phyloP scores from a whole-genome alignment of 2,329 filamentous ascomycete genomes.

The Aspergillus persii region DNA sequence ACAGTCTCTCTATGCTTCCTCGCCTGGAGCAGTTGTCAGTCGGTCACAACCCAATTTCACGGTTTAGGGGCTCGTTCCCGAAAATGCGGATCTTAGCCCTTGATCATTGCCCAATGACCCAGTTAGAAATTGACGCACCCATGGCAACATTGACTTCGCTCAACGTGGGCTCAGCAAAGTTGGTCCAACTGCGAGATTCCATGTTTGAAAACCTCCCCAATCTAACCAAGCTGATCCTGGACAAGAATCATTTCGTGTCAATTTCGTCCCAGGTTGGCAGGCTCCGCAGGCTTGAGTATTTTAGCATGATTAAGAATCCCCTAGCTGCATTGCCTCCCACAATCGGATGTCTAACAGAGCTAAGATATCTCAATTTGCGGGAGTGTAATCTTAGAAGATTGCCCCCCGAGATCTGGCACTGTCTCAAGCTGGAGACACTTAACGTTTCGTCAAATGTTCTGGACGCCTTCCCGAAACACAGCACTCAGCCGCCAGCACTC shows the following conservation, averaged over 20 bases:
- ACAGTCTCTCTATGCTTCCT: slow-evolving; percentile 79
- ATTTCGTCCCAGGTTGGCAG: slow-evolving; percentile 82
- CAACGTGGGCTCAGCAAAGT: slow-evolving; percentile 86
- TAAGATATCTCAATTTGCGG: slow-evolving; percentile 81
- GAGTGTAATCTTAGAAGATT: slow-evolving; percentile 90
- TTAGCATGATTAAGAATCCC: slow-evolving; percentile 91
- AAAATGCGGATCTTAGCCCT: slow-evolving; percentile 80
- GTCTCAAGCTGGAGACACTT: slow-evolving; percentile 81
- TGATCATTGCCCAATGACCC: slow-evolving; percentile 93
- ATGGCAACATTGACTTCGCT: slow-evolving; percentile 80
- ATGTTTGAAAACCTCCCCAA: slow-evolving; percentile 85
- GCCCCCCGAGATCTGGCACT: slow-evolving; percentile 95
- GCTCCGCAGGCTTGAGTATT: slow-evolving; percentile 77
- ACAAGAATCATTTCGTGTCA: slow-evolving; percentile 94
- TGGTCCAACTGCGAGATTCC: slow-evolving; percentile 82
- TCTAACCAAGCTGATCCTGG: slow-evolving; percentile 80
- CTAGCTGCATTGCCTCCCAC: slow-evolving; percentile 80
- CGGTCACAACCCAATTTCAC: slow-evolving; percentile 89
- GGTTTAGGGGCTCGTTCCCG: slow-evolving; percentile 85
- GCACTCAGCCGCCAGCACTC: slow-evolving; percentile 65
- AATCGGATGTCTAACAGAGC: slow-evolving; percentile 80
- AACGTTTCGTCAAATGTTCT: slow-evolving; percentile 96
- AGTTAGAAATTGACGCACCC: slow-evolving; percentile 76
- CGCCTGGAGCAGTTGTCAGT: slow-evolving; percentile 84
- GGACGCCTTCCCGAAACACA: slow-evolving; percentile 83